Conservation (phyloP, 805 yeast genomes). For the Candida suzukii region DNA sequence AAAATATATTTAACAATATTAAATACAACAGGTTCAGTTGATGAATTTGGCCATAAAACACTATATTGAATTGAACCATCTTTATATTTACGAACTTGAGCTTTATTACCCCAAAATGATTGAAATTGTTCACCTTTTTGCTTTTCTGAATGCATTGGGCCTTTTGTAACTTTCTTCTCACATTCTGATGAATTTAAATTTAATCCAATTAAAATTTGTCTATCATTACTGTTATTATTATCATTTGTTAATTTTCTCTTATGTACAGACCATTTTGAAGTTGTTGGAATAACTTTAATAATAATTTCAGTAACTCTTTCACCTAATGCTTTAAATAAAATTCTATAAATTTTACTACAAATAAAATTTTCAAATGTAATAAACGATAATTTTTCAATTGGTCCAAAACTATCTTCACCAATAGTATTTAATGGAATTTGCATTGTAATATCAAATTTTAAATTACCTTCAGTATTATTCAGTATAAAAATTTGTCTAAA, state of each 20-base stretch:
- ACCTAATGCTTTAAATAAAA: conserved; percentile 52
- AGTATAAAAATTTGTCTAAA: conserved; percentile 72
- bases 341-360: conserved; percentile 50
- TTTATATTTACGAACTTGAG: conserved; percentile 84
- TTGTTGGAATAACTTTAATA: conserved; percentile 14
- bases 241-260: conserved; percentile 45
- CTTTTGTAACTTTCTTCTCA: conserved; percentile 80
- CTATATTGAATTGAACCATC: conserved; percentile 89
- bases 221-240: conserved; percentile 10
- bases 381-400: conserved; percentile 66
- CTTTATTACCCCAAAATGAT: conserved; percentile 82
- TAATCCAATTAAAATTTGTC: conserved; percentile 49
- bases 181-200: conserved; percentile 62
- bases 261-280: conserved; percentile 30
- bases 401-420: conserved; percentile 44
- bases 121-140: conserved; percentile 61
- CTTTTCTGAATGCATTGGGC: conserved; percentile 62
- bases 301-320: conserved; percentile 35
- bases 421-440: conserved; percentile 41
- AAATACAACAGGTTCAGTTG: conserved; percentile 54
- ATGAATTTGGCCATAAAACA: conserved; percentile 70
- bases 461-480: conserved; percentile 41
- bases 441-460: conserved; percentile 63
- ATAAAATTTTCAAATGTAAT: conserved; percentile 62
- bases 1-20: conserved; percentile 60